Evolutionary conservation across 2,329 filamentous ascomycete genomes (phyloP).

Genomic region (Pseudogymnoascus sp.): DNA sequence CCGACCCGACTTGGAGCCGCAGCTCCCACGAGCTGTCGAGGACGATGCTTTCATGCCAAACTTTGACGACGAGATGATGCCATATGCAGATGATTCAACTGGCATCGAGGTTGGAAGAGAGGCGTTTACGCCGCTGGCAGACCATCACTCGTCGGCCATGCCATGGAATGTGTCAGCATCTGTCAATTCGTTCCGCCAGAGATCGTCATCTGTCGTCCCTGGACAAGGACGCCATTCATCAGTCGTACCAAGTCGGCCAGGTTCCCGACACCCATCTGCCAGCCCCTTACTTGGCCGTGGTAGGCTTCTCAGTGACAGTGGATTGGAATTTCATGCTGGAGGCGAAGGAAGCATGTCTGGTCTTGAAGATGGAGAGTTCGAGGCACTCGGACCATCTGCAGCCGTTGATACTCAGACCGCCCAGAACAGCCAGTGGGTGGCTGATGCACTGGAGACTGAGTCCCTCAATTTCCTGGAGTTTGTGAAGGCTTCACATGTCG

Average conservation of each 20-base stretch:
- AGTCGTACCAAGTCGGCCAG: slow-evolving; percentile 29
- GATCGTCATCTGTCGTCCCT: slow-evolving; percentile 31
- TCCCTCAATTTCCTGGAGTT: slow-evolving; percentile 55
- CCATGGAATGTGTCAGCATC: slow-evolving; percentile 59
- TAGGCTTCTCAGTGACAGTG: slow-evolving; percentile 17
- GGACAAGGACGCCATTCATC: slow-evolving; percentile 26
- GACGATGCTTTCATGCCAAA: slow-evolving; percentile 31
- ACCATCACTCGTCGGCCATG: slow-evolving; percentile 57
- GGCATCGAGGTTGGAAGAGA: slow-evolving; percentile 64
- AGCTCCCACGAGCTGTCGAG: slow-evolving; percentile 26
- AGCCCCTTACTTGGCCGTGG: slow-evolving; percentile 51
- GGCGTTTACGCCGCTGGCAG: slow-evolving; percentile 54
- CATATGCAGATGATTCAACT: slow-evolving; percentile 10
- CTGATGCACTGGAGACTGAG: slow-evolving; percentile 47
- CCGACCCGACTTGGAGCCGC: slow-evolving; percentile 26
- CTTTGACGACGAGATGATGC: slow-evolving; percentile 27
- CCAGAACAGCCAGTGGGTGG: slow-evolving; percentile 38
- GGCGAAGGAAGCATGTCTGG: slow-evolving; percentile 8
- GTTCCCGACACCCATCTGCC: slow-evolving; percentile 46
- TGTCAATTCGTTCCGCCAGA: slow-evolving; percentile 37
- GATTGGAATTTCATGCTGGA: slow-evolving; percentile 15
- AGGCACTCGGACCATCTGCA: slow-evolving; percentile 32
- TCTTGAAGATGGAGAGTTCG: slow-evolving; percentile 31
- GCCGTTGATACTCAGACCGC: slow-evolving; percentile 41
- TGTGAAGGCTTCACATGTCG: slow-evolving; percentile 38